A percentile compares a stretch with the other conserved stretches of the same genome.
Evolutionary conservation across 495 filamentous ascomycete species (phyloP).

Genomic region (Xylaria palmicola): DNA sequence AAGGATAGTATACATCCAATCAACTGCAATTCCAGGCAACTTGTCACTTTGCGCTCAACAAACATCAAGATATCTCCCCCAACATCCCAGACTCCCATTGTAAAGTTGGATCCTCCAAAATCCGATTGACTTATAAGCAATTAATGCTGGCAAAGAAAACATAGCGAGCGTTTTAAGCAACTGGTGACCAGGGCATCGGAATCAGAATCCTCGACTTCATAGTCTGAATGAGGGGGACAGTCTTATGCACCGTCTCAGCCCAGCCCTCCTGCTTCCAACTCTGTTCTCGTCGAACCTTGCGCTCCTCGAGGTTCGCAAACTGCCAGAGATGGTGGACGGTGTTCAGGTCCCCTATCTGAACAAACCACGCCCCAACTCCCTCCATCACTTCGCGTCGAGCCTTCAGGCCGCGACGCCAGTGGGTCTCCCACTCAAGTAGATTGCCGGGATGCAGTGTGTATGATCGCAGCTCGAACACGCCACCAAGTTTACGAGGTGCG

Average conservation of each 20-base stretch:
- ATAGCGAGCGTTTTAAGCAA: slow-evolving; percentile 54
- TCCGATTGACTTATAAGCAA: neutral
- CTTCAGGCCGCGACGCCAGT: slow-evolving; percentile 91
- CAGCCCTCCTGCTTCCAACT: slow-evolving; percentile 95
- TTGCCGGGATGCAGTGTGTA: slow-evolving; percentile 96
- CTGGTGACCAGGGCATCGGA: slow-evolving; percentile 94
- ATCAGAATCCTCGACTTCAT: slow-evolving; percentile 95
- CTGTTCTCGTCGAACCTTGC: slow-evolving; percentile 86
- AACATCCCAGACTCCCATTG: neutral
- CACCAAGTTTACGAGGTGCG: slow-evolving; percentile 82
- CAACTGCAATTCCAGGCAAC: neutral
- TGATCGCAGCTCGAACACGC: slow-evolving; percentile 93
- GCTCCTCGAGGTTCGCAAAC: slow-evolving; percentile 92
- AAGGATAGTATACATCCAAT: slow-evolving; percentile 6
- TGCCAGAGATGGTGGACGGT: slow-evolving; percentile 99
- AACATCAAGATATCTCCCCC: neutral
- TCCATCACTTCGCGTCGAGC: slow-evolving; percentile 96
- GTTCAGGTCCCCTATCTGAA: slow-evolving; percentile 96
- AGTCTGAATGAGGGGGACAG: slow-evolving; percentile 90
- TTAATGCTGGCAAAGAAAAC: neutral
- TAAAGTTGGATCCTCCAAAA: neutral
- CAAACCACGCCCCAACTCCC: slow-evolving; percentile 97
- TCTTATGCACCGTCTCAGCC: slow-evolving; percentile 98
- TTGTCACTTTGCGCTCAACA: neutral
- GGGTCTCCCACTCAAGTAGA: slow-evolving; percentile 95